phyloP scores from a whole-genome alignment of 441 rosid genomes.

The Jatropha podagrica region DNA sequence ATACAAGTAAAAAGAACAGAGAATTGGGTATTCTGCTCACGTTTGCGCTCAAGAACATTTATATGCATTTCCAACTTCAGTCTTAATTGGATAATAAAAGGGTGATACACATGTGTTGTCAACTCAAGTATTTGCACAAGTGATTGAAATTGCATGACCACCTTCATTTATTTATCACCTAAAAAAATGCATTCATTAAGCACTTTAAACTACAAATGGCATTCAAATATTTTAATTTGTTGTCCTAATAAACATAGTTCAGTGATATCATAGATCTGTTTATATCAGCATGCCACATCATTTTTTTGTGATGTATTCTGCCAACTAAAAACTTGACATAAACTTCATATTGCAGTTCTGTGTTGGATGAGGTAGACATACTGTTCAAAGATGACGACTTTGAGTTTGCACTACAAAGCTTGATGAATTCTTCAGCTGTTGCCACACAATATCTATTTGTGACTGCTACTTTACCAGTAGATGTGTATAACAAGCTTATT shows the following conservation, averaged over 20 bases:
- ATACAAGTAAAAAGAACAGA: neutral
- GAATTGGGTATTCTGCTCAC: neutral
- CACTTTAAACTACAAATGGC: neutral
- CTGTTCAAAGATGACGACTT: slow-evolving; percentile 78
- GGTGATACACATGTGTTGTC: neutral
- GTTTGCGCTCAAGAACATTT: neutral
- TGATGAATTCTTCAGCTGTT: slow-evolving; percentile 72
- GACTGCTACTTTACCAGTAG: slow-evolving; percentile 86
- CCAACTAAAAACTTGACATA: slow-evolving; percentile 9
- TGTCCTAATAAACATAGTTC: neutral
- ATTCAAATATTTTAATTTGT: too few relatives aligned
- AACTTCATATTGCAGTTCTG: slow-evolving; percentile 53
- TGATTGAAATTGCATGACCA: neutral
- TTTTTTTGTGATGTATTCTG: neutral
- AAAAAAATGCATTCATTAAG: neutral
- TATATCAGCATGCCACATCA: neutral
- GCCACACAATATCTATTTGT: slow-evolving; percentile 78
- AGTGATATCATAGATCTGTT: neutral
- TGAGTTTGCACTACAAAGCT: slow-evolving; percentile 64
- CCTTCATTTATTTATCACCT: neutral
- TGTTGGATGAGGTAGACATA: slow-evolving; percentile 91
- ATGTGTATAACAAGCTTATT: slow-evolving; percentile 75
- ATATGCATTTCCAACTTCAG: neutral
- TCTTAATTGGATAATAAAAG: neutral
- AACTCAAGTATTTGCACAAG: neutral